These are phyloP conservation scores for Phytopythium aichiense DNA, from an alignment of 352 stramenopile genomes.

Conservation along the genomic window DNA sequence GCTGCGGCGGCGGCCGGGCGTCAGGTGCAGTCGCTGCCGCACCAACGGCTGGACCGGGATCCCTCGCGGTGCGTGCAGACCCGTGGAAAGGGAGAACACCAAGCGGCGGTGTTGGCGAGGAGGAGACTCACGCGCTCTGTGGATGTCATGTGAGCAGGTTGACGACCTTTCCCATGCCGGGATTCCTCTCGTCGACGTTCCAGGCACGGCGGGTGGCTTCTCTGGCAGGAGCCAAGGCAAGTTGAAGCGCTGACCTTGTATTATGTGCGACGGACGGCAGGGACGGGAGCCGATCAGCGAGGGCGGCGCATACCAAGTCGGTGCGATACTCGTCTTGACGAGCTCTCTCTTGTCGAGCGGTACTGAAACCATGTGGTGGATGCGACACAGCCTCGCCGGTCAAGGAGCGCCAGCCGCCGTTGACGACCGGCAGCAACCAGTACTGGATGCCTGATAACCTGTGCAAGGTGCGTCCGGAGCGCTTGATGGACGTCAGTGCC, in stretches of 20 bases:
- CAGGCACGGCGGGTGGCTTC: conserved; percentile 21
- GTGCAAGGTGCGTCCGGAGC: conserved; percentile 51
- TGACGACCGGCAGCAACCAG: conserved; percentile 43
- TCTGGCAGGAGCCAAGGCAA: neutral
- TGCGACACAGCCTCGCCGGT: conserved; percentile 15
- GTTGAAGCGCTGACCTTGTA: neutral
- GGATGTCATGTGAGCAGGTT: conserved; percentile 22
- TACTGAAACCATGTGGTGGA: neutral
- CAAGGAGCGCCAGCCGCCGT: conserved; percentile 23
- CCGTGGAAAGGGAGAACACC: too few species aligned
- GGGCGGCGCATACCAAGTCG: conserved; percentile 2
- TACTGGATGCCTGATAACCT: conserved; percentile 87
- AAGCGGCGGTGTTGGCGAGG: too few species aligned
- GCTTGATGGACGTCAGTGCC: neutral
- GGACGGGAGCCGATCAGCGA: conserved; percentile 13
- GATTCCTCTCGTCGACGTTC: conserved; percentile 45
- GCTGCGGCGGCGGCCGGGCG: conserved; percentile 18
- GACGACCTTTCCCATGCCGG: conserved; percentile 65
- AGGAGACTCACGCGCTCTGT: neutral
- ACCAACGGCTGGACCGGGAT: conserved; percentile 46
- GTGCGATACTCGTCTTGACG: neutral
- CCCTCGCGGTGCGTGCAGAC: conserved; percentile 32
- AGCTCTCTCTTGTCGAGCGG: neutral
- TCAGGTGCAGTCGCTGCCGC: conserved; percentile 37
- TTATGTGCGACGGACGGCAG: conserved; percentile 8